Percentiles rank a stretch among this genome's conserved stretches.
These are phyloP conservation scores for Penicillium sp. DNA, from an alignment of 2,329 filamentous ascomycete species.

Conservation along the genomic window DNA sequence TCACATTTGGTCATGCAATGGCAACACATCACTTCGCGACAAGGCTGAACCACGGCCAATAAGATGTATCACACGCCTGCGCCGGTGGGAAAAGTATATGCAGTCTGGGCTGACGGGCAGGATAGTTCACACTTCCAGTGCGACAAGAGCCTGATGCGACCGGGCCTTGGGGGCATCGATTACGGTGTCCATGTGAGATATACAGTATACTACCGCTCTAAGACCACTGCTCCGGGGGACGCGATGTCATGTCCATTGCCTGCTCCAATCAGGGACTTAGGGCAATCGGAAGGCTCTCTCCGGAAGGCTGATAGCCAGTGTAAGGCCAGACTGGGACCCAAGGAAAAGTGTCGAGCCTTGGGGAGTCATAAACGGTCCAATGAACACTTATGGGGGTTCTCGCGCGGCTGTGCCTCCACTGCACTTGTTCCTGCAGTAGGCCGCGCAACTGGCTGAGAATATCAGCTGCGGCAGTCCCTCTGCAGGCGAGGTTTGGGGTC, in stretches of 20 bases:
- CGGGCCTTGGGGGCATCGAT: too few species aligned
- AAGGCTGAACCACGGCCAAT: constrained; percentile 20
- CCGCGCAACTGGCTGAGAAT: constrained; percentile 20
- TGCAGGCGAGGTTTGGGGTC: neutral
- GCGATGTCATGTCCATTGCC: constrained; percentile 11
- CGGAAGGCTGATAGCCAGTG: constrained; percentile 6
- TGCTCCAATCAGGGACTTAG: constrained; percentile 13
- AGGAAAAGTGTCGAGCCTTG: neutral
- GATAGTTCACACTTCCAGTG: too few species aligned
- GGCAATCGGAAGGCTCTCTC: constrained; percentile 7
- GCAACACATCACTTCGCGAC: constrained; percentile 26
- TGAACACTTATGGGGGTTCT: constrained; percentile 11
- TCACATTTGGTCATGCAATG: constrained; percentile 24
- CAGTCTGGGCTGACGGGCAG: too few species aligned
- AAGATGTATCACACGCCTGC: constrained; percentile 16
- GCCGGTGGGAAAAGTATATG: neutral
- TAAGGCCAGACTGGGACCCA: too few species aligned
- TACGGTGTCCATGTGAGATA: too few species aligned
- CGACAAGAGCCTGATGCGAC: too few species aligned
- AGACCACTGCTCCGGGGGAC: neutral
- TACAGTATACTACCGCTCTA: too few species aligned
- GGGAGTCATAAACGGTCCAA: too few species aligned
- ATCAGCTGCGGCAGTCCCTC: neutral
- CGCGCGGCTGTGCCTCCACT: constrained; percentile 25
- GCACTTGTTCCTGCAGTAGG: constrained; percentile 39